Evolutionary conservation across 176 grass and related monocot species (phyloP), one percentile per base, ranked within the genome.

Genomic region (Carex pumila): DNA sequence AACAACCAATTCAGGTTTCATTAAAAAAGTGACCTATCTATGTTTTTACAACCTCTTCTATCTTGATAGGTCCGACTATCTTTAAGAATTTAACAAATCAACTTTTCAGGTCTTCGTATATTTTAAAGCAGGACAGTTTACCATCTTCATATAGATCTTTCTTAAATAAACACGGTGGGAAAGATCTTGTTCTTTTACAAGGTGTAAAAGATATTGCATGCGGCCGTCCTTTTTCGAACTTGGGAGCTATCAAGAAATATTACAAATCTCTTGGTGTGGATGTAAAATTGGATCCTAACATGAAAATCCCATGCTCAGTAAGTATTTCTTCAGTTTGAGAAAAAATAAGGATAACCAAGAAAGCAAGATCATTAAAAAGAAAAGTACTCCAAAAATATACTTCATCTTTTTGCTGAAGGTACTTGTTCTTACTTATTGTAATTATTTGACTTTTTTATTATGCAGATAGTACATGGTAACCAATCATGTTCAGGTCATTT

Each of bases 281-380:
- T 85, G 43, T 91, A 84, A 98, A 95, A 84, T 72, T 98, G 85
- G 90, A 98, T 81, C 90, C 95, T 39, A 88, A 91, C 47, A 98
- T 98, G 95, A 91, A 87, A 90, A 78, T 94, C 45, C 95, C 95
- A 81, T 98, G 95, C 73, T 87, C 92, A 31, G 95, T 98, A 93
- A 89, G 92, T 91, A 80, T 81, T 60, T 77, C 68, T 29, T 43
- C 25, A 61, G 30, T 61, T 61, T 50, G 71, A 65, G 55, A 37
- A 60, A 81, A 81, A 13, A 21, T 41, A 81, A 22, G 5, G 53
- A 62, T n/a, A 36, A 80, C 34, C 17, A 79, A 79, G 30, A 79
- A 52, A 7, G 13, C 52, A 31, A 53, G 6, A 79, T 18, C 4
- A 8, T 36, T 57, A 13, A 8, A 79, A 32, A 79, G 12, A 79